Percentiles rank a stretch among this genome's conserved stretches.
phyloP scores from a whole-genome alignment of 1,139 yeast species.

The Taphrina flavorubra region DNA sequence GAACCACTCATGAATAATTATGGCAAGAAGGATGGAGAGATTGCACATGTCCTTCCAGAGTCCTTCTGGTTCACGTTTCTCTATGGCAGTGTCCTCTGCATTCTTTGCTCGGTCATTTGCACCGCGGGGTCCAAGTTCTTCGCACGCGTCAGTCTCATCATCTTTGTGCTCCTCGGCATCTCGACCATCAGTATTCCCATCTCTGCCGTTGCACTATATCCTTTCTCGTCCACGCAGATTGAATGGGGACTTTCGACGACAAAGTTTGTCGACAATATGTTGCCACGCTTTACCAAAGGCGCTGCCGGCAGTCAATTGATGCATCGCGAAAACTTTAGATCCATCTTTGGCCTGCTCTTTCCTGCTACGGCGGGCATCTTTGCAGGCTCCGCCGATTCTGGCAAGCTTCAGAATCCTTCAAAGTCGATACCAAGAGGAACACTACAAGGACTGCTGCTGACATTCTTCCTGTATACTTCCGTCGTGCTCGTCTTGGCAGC shows the following conservation, averaged over 20 bases:
- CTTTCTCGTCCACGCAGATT: constrained; percentile 56
- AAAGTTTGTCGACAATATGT: constrained; percentile 59
- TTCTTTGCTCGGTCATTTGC: constrained; percentile 77
- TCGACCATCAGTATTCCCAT: constrained; percentile 85
- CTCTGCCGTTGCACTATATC: constrained; percentile 68
- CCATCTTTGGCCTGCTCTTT: constrained; percentile 90
- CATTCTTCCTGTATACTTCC: constrained; percentile 72
- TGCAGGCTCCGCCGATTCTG: constrained; percentile 99
- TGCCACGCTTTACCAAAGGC: constrained; percentile 81
- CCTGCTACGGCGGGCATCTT: constrained; percentile 98
- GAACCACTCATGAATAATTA: constrained; percentile 74
- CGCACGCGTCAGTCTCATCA: constrained; percentile 77
- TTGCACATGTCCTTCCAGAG: constrained; percentile 49
- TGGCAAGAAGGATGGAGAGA: constrained; percentile 64
- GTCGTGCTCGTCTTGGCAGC: constrained; percentile 82
- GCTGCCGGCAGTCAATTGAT: constrained; percentile 76
- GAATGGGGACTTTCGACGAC: constrained; percentile 65
- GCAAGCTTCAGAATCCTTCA: constrained; percentile 86
- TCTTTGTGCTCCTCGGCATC: constrained; percentile 69
- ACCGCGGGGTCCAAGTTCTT: constrained; percentile 82
- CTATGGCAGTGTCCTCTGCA: constrained; percentile 70
- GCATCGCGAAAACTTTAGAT: constrained; percentile 76
- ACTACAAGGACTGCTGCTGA: constrained; percentile 73
- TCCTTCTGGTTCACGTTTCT: constrained; percentile 60
- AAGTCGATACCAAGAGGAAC: constrained; percentile 91